phyloP scores from a whole-genome alignment of 75 land plant species.

The Adiantum capillusveneris region DNA sequence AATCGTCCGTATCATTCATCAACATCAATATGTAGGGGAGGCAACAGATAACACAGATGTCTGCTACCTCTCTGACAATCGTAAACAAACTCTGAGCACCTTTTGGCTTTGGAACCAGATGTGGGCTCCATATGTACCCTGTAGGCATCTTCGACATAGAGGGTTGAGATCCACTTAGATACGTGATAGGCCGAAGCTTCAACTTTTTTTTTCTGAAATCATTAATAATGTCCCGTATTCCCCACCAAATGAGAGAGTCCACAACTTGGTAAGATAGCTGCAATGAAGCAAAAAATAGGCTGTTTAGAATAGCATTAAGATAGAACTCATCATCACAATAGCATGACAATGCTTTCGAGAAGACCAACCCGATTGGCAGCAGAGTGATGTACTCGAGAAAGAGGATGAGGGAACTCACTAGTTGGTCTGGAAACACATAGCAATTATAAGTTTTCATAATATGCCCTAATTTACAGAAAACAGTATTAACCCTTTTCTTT shows the following conservation, averaged over 20 bases:
- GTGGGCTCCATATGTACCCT: constrained; percentile 45
- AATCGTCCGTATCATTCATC: background rate
- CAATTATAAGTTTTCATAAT: too few species aligned
- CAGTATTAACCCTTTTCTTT: too few species aligned
- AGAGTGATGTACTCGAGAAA: constrained; percentile 26
- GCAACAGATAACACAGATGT: too few species aligned
- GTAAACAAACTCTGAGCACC: too few species aligned
- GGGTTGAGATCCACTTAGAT: constrained; percentile 31
- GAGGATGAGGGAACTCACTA: constrained; percentile 40
- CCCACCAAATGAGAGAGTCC: constrained; percentile 35
- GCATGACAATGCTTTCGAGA: background rate
- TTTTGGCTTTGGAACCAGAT: constrained; percentile 39
- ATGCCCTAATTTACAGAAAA: too few species aligned
- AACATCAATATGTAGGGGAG: background rate
- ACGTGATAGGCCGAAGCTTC: constrained; percentile 37
- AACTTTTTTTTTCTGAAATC: constrained; percentile 34
- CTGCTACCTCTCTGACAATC: too few species aligned
- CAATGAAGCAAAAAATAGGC: background rate
- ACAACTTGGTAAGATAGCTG: constrained; percentile 40
- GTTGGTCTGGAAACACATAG: constrained; percentile 31
- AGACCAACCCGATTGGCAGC: constrained; percentile 28
- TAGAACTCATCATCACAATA: background rate
- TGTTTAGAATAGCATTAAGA: background rate
- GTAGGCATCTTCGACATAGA: constrained; percentile 29
- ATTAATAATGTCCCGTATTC: constrained; percentile 31